A percentile compares a stretch with the other conserved stretches of the same genome.
phyloP scores from a whole-genome alignment of 2,329 filamentous ascomycete species.

The Ophiostoma ulmi region DNA sequence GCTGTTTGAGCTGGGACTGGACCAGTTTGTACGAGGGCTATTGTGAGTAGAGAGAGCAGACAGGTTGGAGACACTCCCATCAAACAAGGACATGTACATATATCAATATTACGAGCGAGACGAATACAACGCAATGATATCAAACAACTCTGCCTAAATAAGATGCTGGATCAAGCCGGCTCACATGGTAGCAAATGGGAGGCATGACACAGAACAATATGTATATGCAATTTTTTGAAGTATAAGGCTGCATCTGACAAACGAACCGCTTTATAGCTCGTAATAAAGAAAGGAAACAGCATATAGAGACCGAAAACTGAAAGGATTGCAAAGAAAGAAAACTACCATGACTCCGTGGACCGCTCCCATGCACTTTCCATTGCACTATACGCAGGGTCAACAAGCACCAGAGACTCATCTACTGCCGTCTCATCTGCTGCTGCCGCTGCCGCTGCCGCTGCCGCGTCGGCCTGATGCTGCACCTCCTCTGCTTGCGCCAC shows the following conservation, averaged over 20 bases:
- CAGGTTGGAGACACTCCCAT: not conserved
- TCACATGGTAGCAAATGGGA: too few relatives aligned
- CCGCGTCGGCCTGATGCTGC: conserved; percentile 27
- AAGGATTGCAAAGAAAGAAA: not conserved
- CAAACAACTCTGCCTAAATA: not conserved
- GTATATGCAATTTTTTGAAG: not conserved
- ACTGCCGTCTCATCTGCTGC: not conserved
- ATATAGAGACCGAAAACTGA: not conserved
- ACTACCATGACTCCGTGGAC: conserved; percentile 43
- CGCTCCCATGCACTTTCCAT: conserved; percentile 69
- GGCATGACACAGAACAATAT: too few relatives aligned
- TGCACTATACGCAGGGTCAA: conserved; percentile 42
- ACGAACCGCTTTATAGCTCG: not conserved
- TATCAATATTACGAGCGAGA: not conserved
- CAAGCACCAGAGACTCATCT: conserved; percentile 38
- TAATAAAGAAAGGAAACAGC: not conserved
- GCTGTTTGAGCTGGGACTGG: conserved; percentile 65
- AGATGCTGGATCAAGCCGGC: too few relatives aligned
- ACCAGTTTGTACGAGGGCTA: conserved; percentile 68
- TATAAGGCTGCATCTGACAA: not conserved
- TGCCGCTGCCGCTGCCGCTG: not conserved
- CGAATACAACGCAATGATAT: not conserved
- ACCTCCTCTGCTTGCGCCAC: conserved; percentile 35
- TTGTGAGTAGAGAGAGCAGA: conserved; percentile 40
- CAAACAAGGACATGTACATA: not conserved